Conservation (phyloP, 2,329 filamentous ascomycete species). For the Bipolaris cookei region DNA sequence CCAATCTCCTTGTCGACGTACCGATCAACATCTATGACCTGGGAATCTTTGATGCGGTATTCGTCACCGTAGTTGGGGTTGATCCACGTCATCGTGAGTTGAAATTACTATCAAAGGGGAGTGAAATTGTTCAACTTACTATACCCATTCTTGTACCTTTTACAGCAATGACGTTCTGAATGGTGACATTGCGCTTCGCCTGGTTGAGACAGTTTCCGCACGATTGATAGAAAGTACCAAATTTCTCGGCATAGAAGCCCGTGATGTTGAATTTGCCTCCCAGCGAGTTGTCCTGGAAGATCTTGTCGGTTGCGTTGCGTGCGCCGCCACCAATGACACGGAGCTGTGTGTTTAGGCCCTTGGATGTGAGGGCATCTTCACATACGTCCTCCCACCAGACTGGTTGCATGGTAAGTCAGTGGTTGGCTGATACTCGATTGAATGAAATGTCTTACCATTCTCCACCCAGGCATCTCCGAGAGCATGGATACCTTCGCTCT, state of each 20-base stretch:
- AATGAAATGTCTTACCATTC: constrained; percentile 19
- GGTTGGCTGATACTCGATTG: neutral
- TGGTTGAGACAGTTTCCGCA: constrained; percentile 38
- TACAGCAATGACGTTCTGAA: constrained; percentile 34
- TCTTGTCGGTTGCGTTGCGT: constrained; percentile 35
- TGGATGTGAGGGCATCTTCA: constrained; percentile 33
- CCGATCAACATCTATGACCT: constrained; percentile 26
- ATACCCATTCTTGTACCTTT: constrained; percentile 38
- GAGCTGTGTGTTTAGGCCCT: constrained; percentile 36
- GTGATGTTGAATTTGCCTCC: constrained; percentile 35
- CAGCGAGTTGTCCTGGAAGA: constrained; percentile 30
- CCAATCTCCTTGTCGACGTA: constrained; percentile 37
- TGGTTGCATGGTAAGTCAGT: constrained; percentile 10
- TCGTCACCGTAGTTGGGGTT: constrained; percentile 36
- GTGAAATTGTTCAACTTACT: neutral
- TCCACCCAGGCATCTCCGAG: constrained; percentile 38
- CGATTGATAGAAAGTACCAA: constrained; percentile 36
- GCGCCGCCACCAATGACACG: constrained; percentile 37
- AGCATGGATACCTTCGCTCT: constrained; percentile 34
- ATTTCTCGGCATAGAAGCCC: constrained; percentile 34
- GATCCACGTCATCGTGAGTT: constrained; percentile 11
- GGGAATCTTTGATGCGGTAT: constrained; percentile 33
- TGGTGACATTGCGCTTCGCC: constrained; percentile 36
- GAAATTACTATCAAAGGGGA: too few relatives aligned
- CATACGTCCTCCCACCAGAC: constrained; percentile 40